Base-by-base conservation (phyloP, 1,284 basidiomycete species). In the Trametes sp. region DNA sequence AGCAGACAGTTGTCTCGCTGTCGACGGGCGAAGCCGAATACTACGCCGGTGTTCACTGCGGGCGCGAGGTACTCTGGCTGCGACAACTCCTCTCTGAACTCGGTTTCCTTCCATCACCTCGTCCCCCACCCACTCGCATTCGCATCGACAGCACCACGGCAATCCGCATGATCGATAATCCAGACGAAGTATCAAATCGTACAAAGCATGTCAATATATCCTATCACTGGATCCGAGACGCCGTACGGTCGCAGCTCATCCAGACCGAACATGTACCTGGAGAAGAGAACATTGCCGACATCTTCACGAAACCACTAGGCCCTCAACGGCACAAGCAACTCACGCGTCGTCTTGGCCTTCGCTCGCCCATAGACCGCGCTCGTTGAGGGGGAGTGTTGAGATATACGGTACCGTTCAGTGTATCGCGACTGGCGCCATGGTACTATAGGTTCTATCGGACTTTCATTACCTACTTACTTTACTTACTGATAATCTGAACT, bases 1-100 rank as follows among this genome's bases (percentile, higher is more conserved):
- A 78, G 42, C 82, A 83, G 62, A 51, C 62, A 1, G 73, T 74
- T 0, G 72, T 79, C 35, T n/a, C 50, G n/a, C 35, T 52, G 23
- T 52, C 50, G 2, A 52, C 50, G 26, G 50, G 50, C 14, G 7
- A 70, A 79, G 44, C 55, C 8, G 54, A 55, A 16, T 80, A 82
- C 61, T 62, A 62, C 33, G 51, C 53, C 1, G 36, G 31, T 9
- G 41, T 29, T 2, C 59, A 61, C 28, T 61, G 59, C 38, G 54
- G 53, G 1, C 54, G 53, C 11, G 54, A 55, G 14, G 11, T 61
- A n/a, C 1, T 55, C 2, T 61, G 59, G 59, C 28, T 56, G 19
- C 53, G 53, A 2, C 52, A 61, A 19, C 38, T 61, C 77, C 1
- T 72, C 72, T 0, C 78, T 76, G 78, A 71, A 64, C 41, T 68